These are phyloP conservation scores for Tephrocybe sp. DNA, from an alignment of 768 basidiomycete genomes.

Conservation along the genomic window DNA sequence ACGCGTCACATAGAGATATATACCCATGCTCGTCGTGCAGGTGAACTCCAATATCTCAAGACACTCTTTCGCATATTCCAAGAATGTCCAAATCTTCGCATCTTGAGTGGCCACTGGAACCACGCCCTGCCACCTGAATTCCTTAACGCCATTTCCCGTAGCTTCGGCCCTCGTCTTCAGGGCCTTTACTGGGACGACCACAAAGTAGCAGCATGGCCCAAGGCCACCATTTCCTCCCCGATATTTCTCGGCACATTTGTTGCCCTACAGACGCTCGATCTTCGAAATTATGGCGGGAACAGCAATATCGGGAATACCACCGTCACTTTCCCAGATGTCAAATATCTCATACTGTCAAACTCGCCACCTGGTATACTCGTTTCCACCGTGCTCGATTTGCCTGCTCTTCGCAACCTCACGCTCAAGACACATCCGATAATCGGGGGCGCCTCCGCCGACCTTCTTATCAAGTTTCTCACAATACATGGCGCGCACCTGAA, in stretches of 20 bases:
- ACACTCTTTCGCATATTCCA: constrained; percentile 44
- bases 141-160: constrained; percentile 35
- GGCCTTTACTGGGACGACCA: constrained; percentile 47
- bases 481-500: constrained; percentile 39
- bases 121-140: constrained; percentile 43
- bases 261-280: constrained; percentile 43
- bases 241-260: constrained; percentile 41
- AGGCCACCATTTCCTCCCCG: constrained; percentile 27
- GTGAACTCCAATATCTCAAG: constrained; percentile 37
- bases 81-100: constrained; percentile 43
- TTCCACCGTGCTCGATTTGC: constrained; percentile 40
- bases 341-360: constrained; percentile 43
- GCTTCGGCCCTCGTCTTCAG: constrained; percentile 39
- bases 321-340: constrained; percentile 39
- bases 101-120: constrained; percentile 48
- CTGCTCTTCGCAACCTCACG: constrained; percentile 41
- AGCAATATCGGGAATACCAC: constrained; percentile 19
- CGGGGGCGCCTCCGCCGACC: constrained; percentile 17
- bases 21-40: constrained; percentile 42
- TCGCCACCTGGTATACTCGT: constrained; percentile 33
- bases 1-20: constrained; percentile 48
- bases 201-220: constrained; percentile 11
- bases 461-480: constrained; percentile 37
- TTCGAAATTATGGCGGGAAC: constrained; percentile 39
- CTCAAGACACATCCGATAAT: constrained; percentile 31